These are phyloP conservation scores for Collybia nuda DNA, from an alignment of 768 basidiomycete genomes.

Conservation along the genomic window DNA sequence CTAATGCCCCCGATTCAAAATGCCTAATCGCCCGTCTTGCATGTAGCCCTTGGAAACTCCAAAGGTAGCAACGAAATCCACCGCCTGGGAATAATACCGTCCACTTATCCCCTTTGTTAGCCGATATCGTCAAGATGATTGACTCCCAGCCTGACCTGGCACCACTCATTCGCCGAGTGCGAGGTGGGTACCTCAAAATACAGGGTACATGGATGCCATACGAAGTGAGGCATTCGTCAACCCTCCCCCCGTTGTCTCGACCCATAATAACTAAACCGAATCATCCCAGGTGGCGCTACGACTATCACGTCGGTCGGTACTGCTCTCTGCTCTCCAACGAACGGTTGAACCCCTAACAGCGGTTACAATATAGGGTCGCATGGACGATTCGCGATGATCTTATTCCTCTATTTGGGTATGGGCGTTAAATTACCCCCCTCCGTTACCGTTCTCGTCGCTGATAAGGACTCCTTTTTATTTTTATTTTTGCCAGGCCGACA, in stretches of 20 bases:
- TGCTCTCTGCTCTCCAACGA: constrained; percentile 17
- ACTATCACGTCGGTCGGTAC: constrained; percentile 71
- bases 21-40: constrained; percentile 9
- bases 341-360: too few relatives aligned
- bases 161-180: constrained; percentile 76
- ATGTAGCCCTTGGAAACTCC: constrained; percentile 83
- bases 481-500: too few relatives aligned
- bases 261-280: constrained; percentile 1
- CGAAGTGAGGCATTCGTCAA: constrained; percentile 50
- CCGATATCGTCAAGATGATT: constrained; percentile 91
- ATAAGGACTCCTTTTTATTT: constrained; percentile 6
- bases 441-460: constrained; percentile 6
- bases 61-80: constrained; percentile 55
- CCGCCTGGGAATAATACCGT: constrained; percentile 6
- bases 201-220: constrained; percentile 96
- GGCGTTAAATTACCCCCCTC: constrained; percentile 4
- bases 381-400: constrained; percentile 88
- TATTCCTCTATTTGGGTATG: constrained; percentile 85
- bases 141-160: constrained; percentile 90
- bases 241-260: neutral
- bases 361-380: constrained; percentile 65
- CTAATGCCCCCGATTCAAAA: neutral
- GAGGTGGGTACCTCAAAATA: constrained; percentile 88
- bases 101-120: constrained; percentile 35
- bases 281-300: constrained; percentile 67